Base-by-base conservation (phyloP, 2,329 filamentous ascomycete genomes). In the Penicillium sp. region DNA sequence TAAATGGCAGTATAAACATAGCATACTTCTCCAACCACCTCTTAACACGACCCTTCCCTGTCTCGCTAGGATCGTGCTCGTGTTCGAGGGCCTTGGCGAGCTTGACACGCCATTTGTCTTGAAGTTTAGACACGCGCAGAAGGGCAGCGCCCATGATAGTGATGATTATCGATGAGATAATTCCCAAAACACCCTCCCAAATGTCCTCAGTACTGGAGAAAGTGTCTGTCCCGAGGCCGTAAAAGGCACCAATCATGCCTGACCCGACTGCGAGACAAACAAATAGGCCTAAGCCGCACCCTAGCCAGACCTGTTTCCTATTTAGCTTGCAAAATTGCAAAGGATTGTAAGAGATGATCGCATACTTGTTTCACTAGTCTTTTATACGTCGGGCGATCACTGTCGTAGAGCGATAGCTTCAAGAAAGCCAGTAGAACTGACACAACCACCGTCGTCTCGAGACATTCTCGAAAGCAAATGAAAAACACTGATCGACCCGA, bases 351-450 rank as follows among this genome's bases (percentile, higher is more conserved):
- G 15, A 34, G 35, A 6, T 7, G n/a, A 3, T 21, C 35, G 16
- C 56, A 34, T 45, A 61, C 62, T 53, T 91, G 87, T 60, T 79
- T 81, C 27, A 85, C 79, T 6, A 93, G 79, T 54, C 79, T 80
- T 73, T 89, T 92, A 76, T 90, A 88, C 0, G 86, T 75, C 3
- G 65, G 69, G 6, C 73, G 74, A 75, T 91, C 86, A 57, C 80
- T 76, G 49, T 85, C 79, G 1, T 84, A 85, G 27, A 95, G 82
- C 2, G 88, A 88, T 71, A 94, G 89, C 73, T 93, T 94, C 57
- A 95, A 77, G 71, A 94, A 95, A 15, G 90, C 86, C 46, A 96
- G 81, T 25, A 96, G 79, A n/a, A 96, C 87, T 0, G 91, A 93
- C 58, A 95, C 86, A 64, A 96, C 89, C 66, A 96, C 90, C 65